Evolutionary conservation across 106 monocot species (phyloP), one percentile per base, ranked within the genome.

Genomic region (Platanthera guangdongensis): DNA sequence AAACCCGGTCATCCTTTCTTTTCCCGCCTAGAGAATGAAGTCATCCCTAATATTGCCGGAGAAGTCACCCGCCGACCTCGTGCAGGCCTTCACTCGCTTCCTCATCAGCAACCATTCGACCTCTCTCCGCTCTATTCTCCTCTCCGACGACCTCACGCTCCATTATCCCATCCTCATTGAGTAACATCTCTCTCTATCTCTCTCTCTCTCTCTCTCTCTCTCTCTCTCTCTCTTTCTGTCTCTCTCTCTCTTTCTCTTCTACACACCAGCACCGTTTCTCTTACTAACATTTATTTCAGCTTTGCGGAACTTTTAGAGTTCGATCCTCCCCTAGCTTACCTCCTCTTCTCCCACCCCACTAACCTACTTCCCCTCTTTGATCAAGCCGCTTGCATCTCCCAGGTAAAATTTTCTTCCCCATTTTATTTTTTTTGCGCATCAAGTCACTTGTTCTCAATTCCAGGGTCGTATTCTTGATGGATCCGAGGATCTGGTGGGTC

Each of bases 221-320:
- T 48, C 22, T 32, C 54, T 8, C 72, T 32, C 62, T 46, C 65
- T 65, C 11, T 28, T 5, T 22, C 21, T 25, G 15, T 83, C 47
- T 60, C 21, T 49, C 28, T 39, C 39, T 1, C 39, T 39, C 39
- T 1, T 1, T 39, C 39, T 39, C 0, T 39, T 3, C 39, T 39
- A 39, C 39, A 39, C 39, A 39, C 39, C 39, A 39, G 21, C 54
- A 9, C 68, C 46, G 12, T 8, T 5, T 8, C 14, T 53, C 14
- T 8, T 53, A 10, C 14, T 50, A 57, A 21, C 13, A 9, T n/a
- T 22, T 78, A 14, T 48, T 72, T 48, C 8, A 97, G 97, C 68
- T 97, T 97, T 77, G 91, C 93, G 7, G 93, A 97, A 77, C 79
- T 99, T 5, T 74, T 92, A 21, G 92, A 99, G 3, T 86, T 60